Base-by-base conservation (phyloP, 2,329 filamentous ascomycete species). In the Aspergillus puulaauensis region DNA sequence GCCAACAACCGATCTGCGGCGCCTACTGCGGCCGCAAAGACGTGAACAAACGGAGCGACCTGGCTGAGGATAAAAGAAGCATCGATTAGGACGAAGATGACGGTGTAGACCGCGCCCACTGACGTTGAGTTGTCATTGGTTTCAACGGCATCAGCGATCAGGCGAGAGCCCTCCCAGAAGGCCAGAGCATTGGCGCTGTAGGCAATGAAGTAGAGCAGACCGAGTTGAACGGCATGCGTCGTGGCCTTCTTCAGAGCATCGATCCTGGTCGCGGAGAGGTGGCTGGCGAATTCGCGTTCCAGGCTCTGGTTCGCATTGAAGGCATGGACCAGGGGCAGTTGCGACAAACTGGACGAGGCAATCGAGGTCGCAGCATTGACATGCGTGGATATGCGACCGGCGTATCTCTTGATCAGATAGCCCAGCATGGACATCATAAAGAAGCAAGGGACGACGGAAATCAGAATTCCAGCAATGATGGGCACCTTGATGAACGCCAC, bases 401-500 rank as follows among this genome's bases (percentile, higher is more conserved):
- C 73, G 64, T 80, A 82, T 52, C 79, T 80, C 50, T 79, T 75
- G 19, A 80, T 75, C 60, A 81, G 86, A 57, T 78, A 73, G 6
- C 83, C 84, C 15, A 83, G 69, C 19, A 80, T 73, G 3, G 81
- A 79, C 78, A 87, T 83, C 44, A 86, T 59, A 50, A 88, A 69
- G 66, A 84, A 88, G 1, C 84, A 84, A 0, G 86, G 86, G 2
- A 88, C 76, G 15, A 89, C 70, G 0, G 84, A 86, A 3, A 88
- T 70, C 49, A 90, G 77, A 71, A 90, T 88, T 3, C 79, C 86
- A 0, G 87, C 86, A 14, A 90, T 79, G 51, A 79, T 77, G 7
- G 83, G 77, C 60, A 87, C 80, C 65, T 87, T 85, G 69, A 85
- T 82, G 63, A 90, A 90, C 1, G 86, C 86, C 15, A 90, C 83